A percentile compares a stretch with the other conserved stretches of the same genome.
phyloP scores from a whole-genome alignment of 179 eudicot species.

The Kewa caespitosa region DNA sequence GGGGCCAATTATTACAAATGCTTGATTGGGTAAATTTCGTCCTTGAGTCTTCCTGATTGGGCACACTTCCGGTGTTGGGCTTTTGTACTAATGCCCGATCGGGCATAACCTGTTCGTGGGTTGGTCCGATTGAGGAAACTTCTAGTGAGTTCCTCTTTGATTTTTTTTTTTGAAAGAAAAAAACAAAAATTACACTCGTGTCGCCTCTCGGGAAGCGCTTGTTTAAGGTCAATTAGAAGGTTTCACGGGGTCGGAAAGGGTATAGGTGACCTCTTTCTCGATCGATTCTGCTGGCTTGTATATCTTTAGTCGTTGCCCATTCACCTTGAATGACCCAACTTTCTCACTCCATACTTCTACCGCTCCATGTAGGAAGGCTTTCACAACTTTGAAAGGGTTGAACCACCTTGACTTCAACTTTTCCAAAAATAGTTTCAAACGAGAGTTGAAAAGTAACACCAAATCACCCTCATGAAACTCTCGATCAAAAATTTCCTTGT shows the following conservation, averaged over 20 bases:
- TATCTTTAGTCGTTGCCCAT: background rate
- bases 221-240: background rate
- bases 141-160: no score
- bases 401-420: background rate
- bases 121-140: no score
- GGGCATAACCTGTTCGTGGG: no score
- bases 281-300: background rate
- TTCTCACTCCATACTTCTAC: background rate
- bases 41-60: no score
- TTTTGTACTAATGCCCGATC: no score
- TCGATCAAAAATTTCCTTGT: background rate
- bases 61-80: no score
- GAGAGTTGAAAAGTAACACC: background rate
- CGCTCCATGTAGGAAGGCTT: background rate
- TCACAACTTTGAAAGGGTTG: background rate
- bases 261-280: background rate
- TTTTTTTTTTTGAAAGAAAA: no score
- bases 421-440: background rate
- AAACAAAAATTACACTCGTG: background rate
- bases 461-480: background rate
- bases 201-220: background rate
- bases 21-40: no score
- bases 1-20: no score
- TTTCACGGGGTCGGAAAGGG: background rate
- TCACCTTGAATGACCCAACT: background rate